phyloP scores from a whole-genome alignment of 768 basidiomycete genomes.

The Psilocybe cyanescens region DNA sequence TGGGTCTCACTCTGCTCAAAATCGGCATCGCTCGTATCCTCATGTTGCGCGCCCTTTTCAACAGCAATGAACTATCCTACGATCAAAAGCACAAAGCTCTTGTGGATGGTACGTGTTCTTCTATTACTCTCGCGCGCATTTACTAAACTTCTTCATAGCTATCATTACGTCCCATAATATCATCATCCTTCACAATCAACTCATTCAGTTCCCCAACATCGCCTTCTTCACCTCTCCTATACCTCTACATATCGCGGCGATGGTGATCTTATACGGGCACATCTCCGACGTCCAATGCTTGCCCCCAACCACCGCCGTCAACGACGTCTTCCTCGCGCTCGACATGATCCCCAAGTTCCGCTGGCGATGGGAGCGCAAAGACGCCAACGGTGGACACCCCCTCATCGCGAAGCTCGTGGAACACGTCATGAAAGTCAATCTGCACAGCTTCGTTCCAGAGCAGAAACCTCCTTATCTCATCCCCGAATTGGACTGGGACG shows the following conservation, averaged over 20 bases:
- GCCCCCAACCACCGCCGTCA: slow-evolving; percentile 64
- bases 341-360: slow-evolving; percentile 89
- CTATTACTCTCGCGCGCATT: background rate
- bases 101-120: slow-evolving; percentile 63
- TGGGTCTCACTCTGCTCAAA: slow-evolving; percentile 83
- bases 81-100: slow-evolving; percentile 70
- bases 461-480: slow-evolving; percentile 47
- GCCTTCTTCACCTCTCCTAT: slow-evolving; percentile 90
- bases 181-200: slow-evolving; percentile 81
- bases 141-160: slow-evolving; percentile 43
- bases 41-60: slow-evolving; percentile 79
- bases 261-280: slow-evolving; percentile 89
- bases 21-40: slow-evolving; percentile 82
- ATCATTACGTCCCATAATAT: slow-evolving; percentile 88
- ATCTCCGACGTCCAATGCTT: slow-evolving; percentile 79
- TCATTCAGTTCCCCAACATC: slow-evolving; percentile 84
- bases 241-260: slow-evolving; percentile 86
- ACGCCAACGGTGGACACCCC: slow-evolving; percentile 80
- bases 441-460: slow-evolving; percentile 58
- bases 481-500: slow-evolving; percentile 59
- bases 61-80: slow-evolving; percentile 71
- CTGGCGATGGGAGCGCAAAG: slow-evolving; percentile 91
- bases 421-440: slow-evolving; percentile 74
- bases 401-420: slow-evolving; percentile 83
- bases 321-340: slow-evolving; percentile 86